Evolutionary conservation across 331 rosid species (phyloP).

Genomic region (Cucumis variabilis): DNA sequence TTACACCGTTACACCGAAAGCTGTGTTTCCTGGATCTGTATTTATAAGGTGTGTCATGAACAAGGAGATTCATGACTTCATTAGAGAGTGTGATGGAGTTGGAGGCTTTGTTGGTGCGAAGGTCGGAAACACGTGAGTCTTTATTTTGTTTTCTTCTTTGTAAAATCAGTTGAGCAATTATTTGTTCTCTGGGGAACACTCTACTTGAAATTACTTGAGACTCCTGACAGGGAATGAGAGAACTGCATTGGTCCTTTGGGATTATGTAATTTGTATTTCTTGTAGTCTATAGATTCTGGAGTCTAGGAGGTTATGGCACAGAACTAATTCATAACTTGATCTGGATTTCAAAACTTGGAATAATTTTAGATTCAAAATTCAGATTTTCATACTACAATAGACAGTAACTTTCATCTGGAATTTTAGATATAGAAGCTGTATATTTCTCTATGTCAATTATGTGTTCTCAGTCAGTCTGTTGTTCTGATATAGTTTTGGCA

Average conservation of each 20-base stretch:
- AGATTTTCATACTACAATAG: not conserved
- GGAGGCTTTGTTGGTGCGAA: constrained; percentile 85
- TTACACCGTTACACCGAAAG: constrained; percentile 58
- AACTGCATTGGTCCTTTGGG: constrained; percentile 5
- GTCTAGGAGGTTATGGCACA: not conserved
- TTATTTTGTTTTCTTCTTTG: not conserved
- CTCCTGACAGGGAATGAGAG: not conserved
- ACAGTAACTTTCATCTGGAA: not conserved
- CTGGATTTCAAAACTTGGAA: not conserved
- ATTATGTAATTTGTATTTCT: not conserved
- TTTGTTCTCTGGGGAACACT: not conserved
- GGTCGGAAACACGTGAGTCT: constrained; percentile 91
- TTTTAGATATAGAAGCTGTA: not conserved
- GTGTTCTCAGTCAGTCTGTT: not conserved
- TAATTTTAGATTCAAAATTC: not conserved
- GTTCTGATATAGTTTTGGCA: constrained; percentile 35
- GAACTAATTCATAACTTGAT: not conserved
- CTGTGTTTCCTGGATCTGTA: constrained; percentile 77
- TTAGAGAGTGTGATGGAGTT: constrained; percentile 74
- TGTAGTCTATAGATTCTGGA: not conserved
- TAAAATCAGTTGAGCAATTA: not conserved
- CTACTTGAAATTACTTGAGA: not conserved
- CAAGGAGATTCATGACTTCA: constrained; percentile 82
- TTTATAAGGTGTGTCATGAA: constrained; percentile 78
- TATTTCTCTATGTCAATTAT: not conserved